Evolutionary conservation across 805 yeast genomes (phyloP), one percentile per base, ranked within the genome.

Genomic region (Kodamaea nitidulidarum): DNA sequence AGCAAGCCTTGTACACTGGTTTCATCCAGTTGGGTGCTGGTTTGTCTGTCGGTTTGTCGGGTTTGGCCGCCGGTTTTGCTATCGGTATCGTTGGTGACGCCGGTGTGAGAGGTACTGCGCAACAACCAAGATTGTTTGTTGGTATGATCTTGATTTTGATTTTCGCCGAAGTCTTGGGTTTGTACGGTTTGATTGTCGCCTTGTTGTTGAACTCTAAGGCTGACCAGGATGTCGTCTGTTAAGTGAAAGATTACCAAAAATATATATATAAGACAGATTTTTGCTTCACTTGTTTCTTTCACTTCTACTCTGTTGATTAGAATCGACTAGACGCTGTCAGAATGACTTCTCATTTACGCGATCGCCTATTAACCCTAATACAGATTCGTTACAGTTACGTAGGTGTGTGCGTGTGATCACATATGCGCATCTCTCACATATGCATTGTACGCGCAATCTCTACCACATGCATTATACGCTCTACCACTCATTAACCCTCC

Each of bases 1-100:
- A 78, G 55, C 96, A 90, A 71, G 95, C 98, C 42, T 74, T 91
- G 51, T 91, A 86, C 75, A 88, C 96, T 46, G 98, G 98, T 51
- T 91, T 91, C 76, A 88, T 91, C 68, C 98, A 91, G 74, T 76
- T 91, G 58, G 98, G 96, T 70, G 96, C 97, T 43, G 98, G 98
- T 67, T 76, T 91, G 56, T 85, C 96, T 37, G 98, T 91, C 51
- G 98, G 98, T 60, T 76, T 91, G 54, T 84, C 96, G 47, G 96
- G 98, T 65, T 77, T 91, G 61, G 97, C 98, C 61, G 96, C 97
- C 50, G 98, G 98, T 54, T 91, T 88, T 61, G 97, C 98, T 65
- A 91, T 91, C 71, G 98, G 98, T 73, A 91, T 91, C 53, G 98
- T 91, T 52, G 98, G 98, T 67, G 98, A 91, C 65, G 97, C 96